These are phyloP conservation scores for Neofusicoccum parvum DNA, from an alignment of 2,329 filamentous ascomycete genomes.

Conservation along the genomic window DNA sequence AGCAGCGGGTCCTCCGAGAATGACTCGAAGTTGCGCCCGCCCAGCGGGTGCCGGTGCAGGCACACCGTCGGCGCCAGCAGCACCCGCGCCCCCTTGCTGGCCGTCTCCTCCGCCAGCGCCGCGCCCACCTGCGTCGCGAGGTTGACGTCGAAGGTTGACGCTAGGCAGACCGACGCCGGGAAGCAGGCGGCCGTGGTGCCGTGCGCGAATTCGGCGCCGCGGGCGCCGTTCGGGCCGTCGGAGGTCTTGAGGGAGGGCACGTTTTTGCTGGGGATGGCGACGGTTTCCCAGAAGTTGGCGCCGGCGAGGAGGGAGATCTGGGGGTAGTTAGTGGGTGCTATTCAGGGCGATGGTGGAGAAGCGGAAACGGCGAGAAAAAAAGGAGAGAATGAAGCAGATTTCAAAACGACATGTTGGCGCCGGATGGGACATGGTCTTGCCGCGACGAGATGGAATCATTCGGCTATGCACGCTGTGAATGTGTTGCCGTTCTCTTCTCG, in stretches of 20 bases:
- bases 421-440: too few species aligned
- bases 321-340: not conserved
- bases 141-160: constrained; percentile 75
- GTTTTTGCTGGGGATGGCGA: constrained; percentile 60
- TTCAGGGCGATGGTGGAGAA: too few species aligned
- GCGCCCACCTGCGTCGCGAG: constrained; percentile 70
- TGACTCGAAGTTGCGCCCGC: constrained; percentile 82
- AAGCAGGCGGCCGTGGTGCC: constrained; percentile 67
- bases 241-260: constrained; percentile 66
- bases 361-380: too few species aligned
- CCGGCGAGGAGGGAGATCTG: constrained; percentile 49
- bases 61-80: constrained; percentile 78
- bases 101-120: constrained; percentile 70
- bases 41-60: constrained; percentile 80
- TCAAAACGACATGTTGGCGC: too few species aligned
- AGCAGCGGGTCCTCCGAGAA: constrained; percentile 82
- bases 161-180: constrained; percentile 76
- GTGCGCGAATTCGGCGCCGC: constrained; percentile 68
- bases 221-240: constrained; percentile 71
- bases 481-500: too few species aligned
- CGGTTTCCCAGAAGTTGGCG: constrained; percentile 71
- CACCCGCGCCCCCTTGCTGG: constrained; percentile 72
- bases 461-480: too few species aligned
- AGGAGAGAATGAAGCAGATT: not conserved
- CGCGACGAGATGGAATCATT: too few species aligned